A percentile compares a stretch with the other conserved stretches of the same genome.
Evolutionary conservation across 805 yeast species (phyloP).

Genomic region (Diddensiella caesifluorescens): DNA sequence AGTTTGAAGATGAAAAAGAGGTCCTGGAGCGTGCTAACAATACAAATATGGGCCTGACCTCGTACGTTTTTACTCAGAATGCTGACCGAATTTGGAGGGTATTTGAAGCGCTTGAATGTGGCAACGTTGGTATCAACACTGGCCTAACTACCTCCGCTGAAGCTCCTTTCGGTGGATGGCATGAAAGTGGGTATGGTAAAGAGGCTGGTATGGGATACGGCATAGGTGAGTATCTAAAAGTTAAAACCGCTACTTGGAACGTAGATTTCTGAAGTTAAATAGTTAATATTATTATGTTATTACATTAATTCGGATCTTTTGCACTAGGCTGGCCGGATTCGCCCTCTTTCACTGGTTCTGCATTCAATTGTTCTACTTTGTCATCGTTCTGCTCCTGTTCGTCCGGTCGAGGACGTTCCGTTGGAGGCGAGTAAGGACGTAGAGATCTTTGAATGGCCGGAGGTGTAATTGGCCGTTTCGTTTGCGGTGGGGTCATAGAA

Average conservation of each 20-base stretch:
- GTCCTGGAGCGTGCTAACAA: constrained; percentile 66
- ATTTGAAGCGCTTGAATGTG: constrained; percentile 61
- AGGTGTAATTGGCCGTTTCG: too few relatives aligned
- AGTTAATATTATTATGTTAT: too few relatives aligned
- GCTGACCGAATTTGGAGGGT: constrained; percentile 50
- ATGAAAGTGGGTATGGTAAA: constrained; percentile 73
- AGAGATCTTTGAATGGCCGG: too few relatives aligned
- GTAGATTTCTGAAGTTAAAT: constrained; percentile 6
- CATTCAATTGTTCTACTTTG: too few relatives aligned
- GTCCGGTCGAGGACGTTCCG: too few relatives aligned
- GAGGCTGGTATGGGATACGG: constrained; percentile 79
- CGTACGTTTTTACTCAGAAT: constrained; percentile 54
- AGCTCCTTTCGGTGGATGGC: constrained; percentile 80
- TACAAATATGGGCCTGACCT: constrained; percentile 75
- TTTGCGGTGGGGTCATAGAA: not conserved
- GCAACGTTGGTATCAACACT: constrained; percentile 69
- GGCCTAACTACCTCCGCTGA: constrained; percentile 60
- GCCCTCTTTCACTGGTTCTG: too few relatives aligned
- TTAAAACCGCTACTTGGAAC: constrained; percentile 58
- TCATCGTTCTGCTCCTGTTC: too few relatives aligned
- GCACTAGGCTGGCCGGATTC: too few relatives aligned
- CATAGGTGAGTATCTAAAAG: constrained; percentile 75
- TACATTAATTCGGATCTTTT: too few relatives aligned
- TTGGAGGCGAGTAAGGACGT: too few relatives aligned
- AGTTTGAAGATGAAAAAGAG: constrained; percentile 61